phyloP scores from a whole-genome alignment of 148 eudicot species.

The Rhododendron vialii region DNA sequence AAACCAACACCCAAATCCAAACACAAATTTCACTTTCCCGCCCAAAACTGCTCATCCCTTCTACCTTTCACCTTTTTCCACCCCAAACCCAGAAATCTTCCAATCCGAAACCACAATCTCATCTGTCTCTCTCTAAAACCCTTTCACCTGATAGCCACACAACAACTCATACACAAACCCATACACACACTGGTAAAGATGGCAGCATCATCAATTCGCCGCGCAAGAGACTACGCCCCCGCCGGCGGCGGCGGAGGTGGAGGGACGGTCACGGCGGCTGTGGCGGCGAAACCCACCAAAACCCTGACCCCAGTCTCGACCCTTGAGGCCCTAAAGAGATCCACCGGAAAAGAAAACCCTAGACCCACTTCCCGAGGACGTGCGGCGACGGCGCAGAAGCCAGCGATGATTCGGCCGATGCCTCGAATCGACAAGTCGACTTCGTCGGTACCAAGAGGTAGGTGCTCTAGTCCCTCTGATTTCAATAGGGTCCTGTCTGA shows the following conservation, averaged over 20 bases:
- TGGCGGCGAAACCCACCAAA: slow-evolving; percentile 19
- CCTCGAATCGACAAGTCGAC: slow-evolving; percentile 48
- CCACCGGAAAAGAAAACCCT: slow-evolving; percentile 55
- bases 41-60: background rate
- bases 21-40: slow-evolving; percentile 4
- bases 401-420: slow-evolving; percentile 35
- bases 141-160: background rate
- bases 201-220: slow-evolving; percentile 43
- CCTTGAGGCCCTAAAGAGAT: slow-evolving; percentile 17
- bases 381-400: slow-evolving; percentile 51
- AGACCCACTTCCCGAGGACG: slow-evolving; percentile 51
- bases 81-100: background rate
- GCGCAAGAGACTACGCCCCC: slow-evolving; percentile 50
- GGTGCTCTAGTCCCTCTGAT: slow-evolving; percentile 82
- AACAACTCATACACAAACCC: background rate
- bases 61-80: background rate
- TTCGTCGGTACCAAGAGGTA: slow-evolving; percentile 66
- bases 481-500: slow-evolving; percentile 44
- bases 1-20: background rate
- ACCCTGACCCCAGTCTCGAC: slow-evolving; percentile 32
- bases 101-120: background rate
- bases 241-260: slow-evolving; percentile 23
- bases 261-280: slow-evolving; percentile 24
- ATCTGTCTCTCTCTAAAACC: background rate
- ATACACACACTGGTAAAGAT: slow-evolving; percentile 14